Evolutionary conservation across 208 protist genomes (phyloP), one percentile per base, ranked within the genome.

Genomic region (Trypanosoma lewisi): DNA sequence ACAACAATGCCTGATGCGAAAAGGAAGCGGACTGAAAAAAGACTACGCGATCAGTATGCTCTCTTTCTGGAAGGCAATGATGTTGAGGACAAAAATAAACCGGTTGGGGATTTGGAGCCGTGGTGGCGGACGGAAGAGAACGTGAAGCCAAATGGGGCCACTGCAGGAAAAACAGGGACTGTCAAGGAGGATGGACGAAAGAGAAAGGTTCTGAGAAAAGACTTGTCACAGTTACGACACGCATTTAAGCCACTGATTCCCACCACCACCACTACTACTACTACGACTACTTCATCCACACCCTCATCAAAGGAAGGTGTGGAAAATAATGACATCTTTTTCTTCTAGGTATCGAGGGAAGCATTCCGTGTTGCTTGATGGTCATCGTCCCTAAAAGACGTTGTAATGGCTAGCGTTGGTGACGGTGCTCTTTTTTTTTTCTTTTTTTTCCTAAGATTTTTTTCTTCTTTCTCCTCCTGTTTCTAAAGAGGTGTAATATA

Each of bases 91-190:
- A 25, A 37, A 12, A 34, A 33, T 3, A 8, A 33, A 30, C 4
- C 2, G 28, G 27, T 50, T 61, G 55, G 55, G n/a, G 55, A 61
- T 50, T 6, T 0, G 17, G 27, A 50, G 21, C 27, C 39, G 11
- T 61, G 55, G 55, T 61, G 55, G 55, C 41, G 27, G 53, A 8
- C 14, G 30, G 31, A 33, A 28, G 21, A 11, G 3, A 28, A 39
- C 7, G 21, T 12, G 4, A n/a, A 33, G 8, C 2, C 14, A 45
- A 44, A 4, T n/a, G 34, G 34, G 52, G 9, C 8, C 7, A n/a
- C 33, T 19, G 21, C 52, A 27, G 33, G n/a, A 23, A 23, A 12
- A 21, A 44, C 6, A 44, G 21, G 37, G 19, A 16, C 30, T 28
- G 34, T 23, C 14, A 28, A 54, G 49, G 49, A 54, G 4, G 37